Conservation (phyloP, 169 alveolate species). For the Plasmodium reichenowi region DNA sequence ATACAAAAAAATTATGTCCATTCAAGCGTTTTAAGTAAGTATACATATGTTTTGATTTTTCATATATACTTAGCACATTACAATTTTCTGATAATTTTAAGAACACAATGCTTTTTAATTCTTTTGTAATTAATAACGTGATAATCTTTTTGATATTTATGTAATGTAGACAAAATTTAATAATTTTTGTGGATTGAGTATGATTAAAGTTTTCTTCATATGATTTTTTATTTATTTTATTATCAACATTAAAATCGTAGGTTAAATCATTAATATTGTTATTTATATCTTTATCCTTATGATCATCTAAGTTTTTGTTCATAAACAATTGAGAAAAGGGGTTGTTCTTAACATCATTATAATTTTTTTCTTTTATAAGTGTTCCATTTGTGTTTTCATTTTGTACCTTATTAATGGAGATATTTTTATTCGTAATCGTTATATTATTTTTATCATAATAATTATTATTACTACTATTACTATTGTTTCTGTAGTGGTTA, state of each 20-base stretch:
- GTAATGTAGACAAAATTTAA: slow-evolving; percentile 15
- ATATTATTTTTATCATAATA: too few species aligned
- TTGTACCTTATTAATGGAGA: too few species aligned
- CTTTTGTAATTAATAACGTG: slow-evolving; percentile 14
- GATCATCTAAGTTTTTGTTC: too few species aligned
- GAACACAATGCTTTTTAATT: slow-evolving; percentile 44
- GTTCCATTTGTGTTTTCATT: too few species aligned
- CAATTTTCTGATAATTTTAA: slow-evolving; percentile 1
- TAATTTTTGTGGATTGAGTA: background rate
- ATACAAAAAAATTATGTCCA: slow-evolving; percentile 12
- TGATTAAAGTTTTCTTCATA: background rate
- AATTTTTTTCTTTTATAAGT: too few species aligned
- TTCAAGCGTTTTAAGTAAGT: background rate
- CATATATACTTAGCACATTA: slow-evolving; percentile 1
- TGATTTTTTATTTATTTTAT: background rate
- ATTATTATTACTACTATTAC: too few species aligned
- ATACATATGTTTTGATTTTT: slow-evolving; percentile 34
- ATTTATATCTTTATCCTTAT: too few species aligned
- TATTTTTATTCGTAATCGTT: too few species aligned
- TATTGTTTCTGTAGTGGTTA: too few species aligned
- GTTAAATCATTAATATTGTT: background rate
- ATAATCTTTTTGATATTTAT: slow-evolving; percentile 10
- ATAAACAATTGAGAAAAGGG: too few species aligned
- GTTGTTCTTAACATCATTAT: too few species aligned
- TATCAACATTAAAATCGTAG: background rate